Conservation (phyloP, 768 basidiomycete genomes). For the Kwoniella europaea region DNA sequence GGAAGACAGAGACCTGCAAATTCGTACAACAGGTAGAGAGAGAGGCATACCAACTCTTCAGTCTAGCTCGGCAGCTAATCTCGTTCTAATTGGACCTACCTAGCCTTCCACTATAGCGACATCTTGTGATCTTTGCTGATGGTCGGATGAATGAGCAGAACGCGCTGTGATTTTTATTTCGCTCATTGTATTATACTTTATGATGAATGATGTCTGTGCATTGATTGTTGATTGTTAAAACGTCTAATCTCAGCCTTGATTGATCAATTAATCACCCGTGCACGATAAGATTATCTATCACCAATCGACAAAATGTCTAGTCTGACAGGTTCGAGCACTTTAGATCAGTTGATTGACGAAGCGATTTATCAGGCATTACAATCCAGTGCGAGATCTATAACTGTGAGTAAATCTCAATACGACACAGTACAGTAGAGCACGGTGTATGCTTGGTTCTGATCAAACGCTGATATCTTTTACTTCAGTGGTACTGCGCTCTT, state of each 20-base stretch:
- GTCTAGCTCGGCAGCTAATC: too few relatives aligned
- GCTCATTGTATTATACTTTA: too few relatives aligned
- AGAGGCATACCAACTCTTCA: too few relatives aligned
- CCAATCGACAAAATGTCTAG: neutral
- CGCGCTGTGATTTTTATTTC: too few relatives aligned
- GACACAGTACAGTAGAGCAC: too few relatives aligned
- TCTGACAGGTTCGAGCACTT: neutral
- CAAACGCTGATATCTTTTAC: neutral
- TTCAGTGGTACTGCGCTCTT: constrained; percentile 16
- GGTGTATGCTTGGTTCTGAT: too few relatives aligned
- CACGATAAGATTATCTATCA: neutral
- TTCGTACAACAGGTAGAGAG: too few relatives aligned
- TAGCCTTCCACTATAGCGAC: too few relatives aligned
- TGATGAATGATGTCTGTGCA: neutral
- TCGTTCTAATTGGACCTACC: too few relatives aligned
- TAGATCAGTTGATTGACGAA: constrained; percentile 6
- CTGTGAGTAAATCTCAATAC: neutral
- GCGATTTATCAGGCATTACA: constrained; percentile 16
- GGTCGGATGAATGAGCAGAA: too few relatives aligned
- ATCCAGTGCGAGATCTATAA: constrained; percentile 1
- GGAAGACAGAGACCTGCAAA: too few relatives aligned
- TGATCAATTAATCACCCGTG: neutral
- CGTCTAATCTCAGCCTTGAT: neutral
- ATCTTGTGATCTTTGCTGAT: too few relatives aligned
- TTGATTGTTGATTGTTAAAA: neutral